phyloP scores from a whole-genome alignment of 306 rosid genomes.

The Geum urbanum region DNA sequence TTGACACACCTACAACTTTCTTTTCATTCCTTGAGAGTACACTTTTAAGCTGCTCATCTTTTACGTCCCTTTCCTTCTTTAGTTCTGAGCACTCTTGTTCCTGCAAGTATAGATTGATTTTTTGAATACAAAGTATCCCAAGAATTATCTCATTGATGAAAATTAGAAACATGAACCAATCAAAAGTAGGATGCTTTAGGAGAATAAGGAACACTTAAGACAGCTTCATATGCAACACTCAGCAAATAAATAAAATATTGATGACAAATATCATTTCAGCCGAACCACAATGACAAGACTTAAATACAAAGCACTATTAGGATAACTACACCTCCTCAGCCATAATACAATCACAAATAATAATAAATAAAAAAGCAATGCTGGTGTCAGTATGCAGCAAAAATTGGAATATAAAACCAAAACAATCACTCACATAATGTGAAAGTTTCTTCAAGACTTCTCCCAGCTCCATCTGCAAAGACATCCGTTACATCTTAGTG shows the following conservation, averaged over 20 bases:
- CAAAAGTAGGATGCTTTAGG: not conserved
- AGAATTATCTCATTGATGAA: not conserved
- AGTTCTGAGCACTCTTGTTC: constrained; percentile 60
- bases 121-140: constrained; percentile 9
- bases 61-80: constrained; percentile 53
- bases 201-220: not conserved
- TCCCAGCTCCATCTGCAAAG: constrained; percentile 70
- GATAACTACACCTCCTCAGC: not conserved
- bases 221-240: not conserved
- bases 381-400: not conserved
- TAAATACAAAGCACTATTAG: not conserved
- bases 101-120: constrained; percentile 44
- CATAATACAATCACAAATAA: not conserved
- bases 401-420: not conserved
- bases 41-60: constrained; percentile 40
- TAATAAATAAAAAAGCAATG: not conserved
- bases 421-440: constrained; percentile 44
- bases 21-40: constrained; percentile 33
- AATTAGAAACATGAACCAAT: not conserved
- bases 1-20: constrained; percentile 38
- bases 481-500: constrained; percentile 27
- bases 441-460: constrained; percentile 47
- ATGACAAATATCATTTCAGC: not conserved
- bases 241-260: not conserved
- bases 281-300: not conserved